Conservation (phyloP, 495 filamentous ascomycete genomes). For the Penicillium salamii region DNA sequence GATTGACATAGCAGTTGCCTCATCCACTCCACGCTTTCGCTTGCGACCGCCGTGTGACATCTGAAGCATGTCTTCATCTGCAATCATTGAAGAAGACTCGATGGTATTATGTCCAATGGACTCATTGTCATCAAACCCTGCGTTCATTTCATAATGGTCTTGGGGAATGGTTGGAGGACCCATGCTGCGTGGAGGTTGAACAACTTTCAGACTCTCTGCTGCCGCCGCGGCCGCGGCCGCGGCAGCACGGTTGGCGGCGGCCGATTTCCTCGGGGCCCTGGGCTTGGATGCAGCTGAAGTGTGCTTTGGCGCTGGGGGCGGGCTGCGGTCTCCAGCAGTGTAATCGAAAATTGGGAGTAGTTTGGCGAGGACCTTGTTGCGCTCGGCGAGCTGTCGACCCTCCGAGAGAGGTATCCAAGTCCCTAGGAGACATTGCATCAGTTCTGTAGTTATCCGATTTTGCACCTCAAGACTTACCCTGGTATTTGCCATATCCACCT, state of each 20-base stretch:
- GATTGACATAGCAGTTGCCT: conserved; percentile 57
- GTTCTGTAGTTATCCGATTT: neutral
- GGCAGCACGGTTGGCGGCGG: conserved; percentile 22
- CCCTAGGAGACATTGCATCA: conserved; percentile 47
- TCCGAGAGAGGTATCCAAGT: conserved; percentile 93
- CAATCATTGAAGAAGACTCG: conserved; percentile 76
- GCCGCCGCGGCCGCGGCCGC: conserved; percentile 16
- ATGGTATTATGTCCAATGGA: conserved; percentile 77
- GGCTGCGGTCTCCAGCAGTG: conserved; percentile 76
- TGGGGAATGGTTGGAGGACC: conserved; percentile 46
- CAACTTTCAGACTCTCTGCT: conserved; percentile 40
- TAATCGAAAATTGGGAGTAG: conserved; percentile 87
- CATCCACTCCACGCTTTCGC: conserved; percentile 64
- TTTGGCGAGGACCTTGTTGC: conserved; percentile 80
- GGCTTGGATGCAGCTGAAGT: conserved; percentile 64
- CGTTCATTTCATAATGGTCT: conserved; percentile 54
- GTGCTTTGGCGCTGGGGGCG: conserved; percentile 92
- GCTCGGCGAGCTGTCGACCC: conserved; percentile 74
- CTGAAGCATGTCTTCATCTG: conserved; percentile 72
- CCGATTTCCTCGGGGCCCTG: conserved; percentile 56
- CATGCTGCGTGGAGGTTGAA: conserved; percentile 42
- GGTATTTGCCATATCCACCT: conserved; percentile 97
- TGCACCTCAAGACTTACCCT: conserved; percentile 53
- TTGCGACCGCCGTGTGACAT: conserved; percentile 67
- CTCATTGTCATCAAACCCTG: conserved; percentile 72